Evolutionary conservation across 2,329 filamentous ascomycete genomes (phyloP), one percentile per base, ranked within the genome.

Genomic region (Meredithiella fracta): DNA sequence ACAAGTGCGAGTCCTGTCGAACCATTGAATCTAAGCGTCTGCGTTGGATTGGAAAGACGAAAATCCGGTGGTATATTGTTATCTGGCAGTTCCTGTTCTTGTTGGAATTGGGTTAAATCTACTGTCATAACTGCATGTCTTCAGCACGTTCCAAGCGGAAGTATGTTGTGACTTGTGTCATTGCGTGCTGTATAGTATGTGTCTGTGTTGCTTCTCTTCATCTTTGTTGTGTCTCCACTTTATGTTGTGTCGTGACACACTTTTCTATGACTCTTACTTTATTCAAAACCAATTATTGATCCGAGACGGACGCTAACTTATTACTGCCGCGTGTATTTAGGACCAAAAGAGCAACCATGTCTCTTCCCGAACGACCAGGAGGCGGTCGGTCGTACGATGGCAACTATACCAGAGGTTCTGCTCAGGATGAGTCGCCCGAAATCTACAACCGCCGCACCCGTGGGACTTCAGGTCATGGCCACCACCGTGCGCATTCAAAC

Each of bases 391-490:
- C 74, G 56, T 77, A 76, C 63, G 79, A 83, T 62, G 76, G 79
- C 59, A 74, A 78, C 58, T 87, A 86, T 67, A 77, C 83, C 62
- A 80, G 82, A 61, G 83, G 84, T 47, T 76, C 79, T 25, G 79
- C 85, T 63, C 80, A 83, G 62, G 73, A 71, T 54, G 77, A 77
- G 58, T 78, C 80, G 51, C 76, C 76, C 57, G 86, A 94, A 65
- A 72, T 86, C 63, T 88, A 94, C 66, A 72, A 81, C 38, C 81
- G 78, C 51, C 77, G 76, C 61, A 69, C 67, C 58, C 68, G 72
- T 55, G 69, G 72, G 58, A 63, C 68, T 60, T 52, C 50, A 38
- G 63, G 67, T 60, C 64, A 70, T 63, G 66, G 69, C 50, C 75
- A 78, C 69, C 69, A 73, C 64, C 77, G 77, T 70, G 75, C 72